Conservation (phyloP, 768 basidiomycete species). For the Polyporus arcularius region DNA sequence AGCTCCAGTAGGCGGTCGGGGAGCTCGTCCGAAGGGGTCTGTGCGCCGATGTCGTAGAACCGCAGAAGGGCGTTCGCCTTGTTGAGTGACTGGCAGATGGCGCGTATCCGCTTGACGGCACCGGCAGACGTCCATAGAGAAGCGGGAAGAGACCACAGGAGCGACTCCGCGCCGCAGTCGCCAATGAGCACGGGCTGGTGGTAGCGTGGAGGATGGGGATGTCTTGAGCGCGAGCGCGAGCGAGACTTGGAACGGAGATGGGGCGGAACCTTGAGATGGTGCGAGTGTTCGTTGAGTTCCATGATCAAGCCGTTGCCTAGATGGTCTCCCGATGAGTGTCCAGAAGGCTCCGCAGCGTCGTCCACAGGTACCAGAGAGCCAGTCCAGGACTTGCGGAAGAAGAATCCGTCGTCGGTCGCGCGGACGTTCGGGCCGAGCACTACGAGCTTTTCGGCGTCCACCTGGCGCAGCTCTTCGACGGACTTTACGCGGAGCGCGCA, state of each 20-base stretch:
- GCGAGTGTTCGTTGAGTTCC: slow-evolving; percentile 29
- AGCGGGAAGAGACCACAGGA: slow-evolving; percentile 60
- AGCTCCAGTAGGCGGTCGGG: slow-evolving; percentile 70
- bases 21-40: slow-evolving; percentile 67
- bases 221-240: slow-evolving; percentile 22
- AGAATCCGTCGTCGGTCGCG: slow-evolving; percentile 67
- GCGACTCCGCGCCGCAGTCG: slow-evolving; percentile 65
- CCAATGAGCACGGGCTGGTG: slow-evolving; percentile 77
- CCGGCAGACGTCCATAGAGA: slow-evolving; percentile 64
- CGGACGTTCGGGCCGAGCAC: slow-evolving; percentile 47
- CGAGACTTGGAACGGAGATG: slow-evolving; percentile 16
- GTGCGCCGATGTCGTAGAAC: slow-evolving; percentile 68
- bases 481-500: slow-evolving; percentile 52
- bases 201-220: slow-evolving; percentile 17
- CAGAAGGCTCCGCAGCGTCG: slow-evolving; percentile 1
- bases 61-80: slow-evolving; percentile 64
- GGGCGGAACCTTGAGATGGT: slow-evolving; percentile 18
- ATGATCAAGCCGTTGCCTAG: slow-evolving; percentile 30
- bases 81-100: slow-evolving; percentile 68
- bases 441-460: slow-evolving; percentile 59
- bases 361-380: slow-evolving; percentile 21
- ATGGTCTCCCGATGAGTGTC: slow-evolving; percentile 25
- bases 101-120: slow-evolving; percentile 68
- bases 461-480: slow-evolving; percentile 62
- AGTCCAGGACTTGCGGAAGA: slow-evolving; percentile 56